Base-by-base conservation (phyloP, 257 asterid species). In the Rhazya stricta region DNA sequence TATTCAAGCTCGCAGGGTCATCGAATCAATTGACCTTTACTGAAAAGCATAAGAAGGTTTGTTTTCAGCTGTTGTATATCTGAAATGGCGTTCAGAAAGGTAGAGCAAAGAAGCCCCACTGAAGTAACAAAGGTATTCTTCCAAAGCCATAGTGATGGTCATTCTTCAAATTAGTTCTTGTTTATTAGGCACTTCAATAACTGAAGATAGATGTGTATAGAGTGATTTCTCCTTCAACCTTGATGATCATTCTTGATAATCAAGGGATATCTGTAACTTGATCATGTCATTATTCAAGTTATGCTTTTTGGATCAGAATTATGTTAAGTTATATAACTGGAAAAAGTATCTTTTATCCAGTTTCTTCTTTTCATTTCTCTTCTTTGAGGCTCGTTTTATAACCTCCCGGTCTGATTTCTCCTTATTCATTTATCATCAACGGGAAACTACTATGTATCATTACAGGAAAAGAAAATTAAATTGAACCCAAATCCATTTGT, bases 21-120 rank as follows among this genome's bases (percentile, higher is more conserved):
- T 92, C 16, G 98, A 94, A 76, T 89, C 96, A 15, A 82, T 94
- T 30, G 99, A 94, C 82, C 94, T 90, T 74, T 88, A 89, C 82
- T 90, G 81, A 90, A 56, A n/a, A 36, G 15, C 30, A 37, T 15
- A 0, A 48, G 48, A 19, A 23, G 19, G 18, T 36, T n/a, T 63
- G 45, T 27, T 62, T 62, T 63, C 21, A 18, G 42, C 25, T 37
- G 10, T 34, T 32, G 3, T 8, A 2, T 32, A 41, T 27, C 13
- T n/a, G 30, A 23, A 11, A 0, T 43, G 9, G 48, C 61, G 30
- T 54, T 61, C n/a, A 32, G n/a, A 61, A 8, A 3, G 53, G 53
- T 48, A 48, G 4, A 30, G 42, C n/a, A 4, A 61, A 30, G n/a
- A 9, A 30, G 30, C 10, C 13, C 61, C 1, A 54, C 61, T 23